Evolutionary conservation across 2,329 filamentous ascomycete genomes (phyloP), one percentile per base, ranked within the genome.

Genomic region (Ascochyta koolunga): DNA sequence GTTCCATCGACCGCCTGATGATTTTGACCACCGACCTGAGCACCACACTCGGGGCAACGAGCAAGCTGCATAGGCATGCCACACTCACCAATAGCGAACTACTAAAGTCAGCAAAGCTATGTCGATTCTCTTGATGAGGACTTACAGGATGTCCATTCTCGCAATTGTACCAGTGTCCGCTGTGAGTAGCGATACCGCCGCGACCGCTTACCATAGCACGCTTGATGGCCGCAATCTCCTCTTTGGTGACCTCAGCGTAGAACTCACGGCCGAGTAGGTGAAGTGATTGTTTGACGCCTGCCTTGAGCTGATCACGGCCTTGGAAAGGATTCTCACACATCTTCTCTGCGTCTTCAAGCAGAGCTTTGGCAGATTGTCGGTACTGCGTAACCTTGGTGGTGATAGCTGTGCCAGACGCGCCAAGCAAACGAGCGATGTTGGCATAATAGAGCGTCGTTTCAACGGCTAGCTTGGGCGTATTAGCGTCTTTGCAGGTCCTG

Each of bases 1-100:
- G 87, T 84, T 2, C 86, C 86, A 13, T 66, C 73, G 0, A 76
- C 80, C n/a, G 79, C 55, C 8, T 8, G 47, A 67, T 89, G 85
- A 33, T 79, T 9, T 39, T 61, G 65, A 0, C 87, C 87, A 2
- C 86, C 87, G 24, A 90, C 79, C 0, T 70, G 56, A 1, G 78
- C 78, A 2, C 78, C 80, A 59, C 88, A 91, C 58, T 89, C 81
- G 0, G 87, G 86, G 60, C 88, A 91, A 2, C 69, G 69, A 1
- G 86, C 80, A 16, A 64, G 49, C 66, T 90, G 56, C 84, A 88
- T 87, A 0, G 87, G 83, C 79, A 85, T 83, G 1, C 86, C 86
- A 62, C 86, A 89, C 55, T 89, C 84, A 0, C 86, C 86, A 27
- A 89, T 79, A 0, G 85, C 84, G 59, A 89, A 81, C 59, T 69